Base-by-base conservation (phyloP, 345 rosid species). In the Clarkia xantiana region DNA sequence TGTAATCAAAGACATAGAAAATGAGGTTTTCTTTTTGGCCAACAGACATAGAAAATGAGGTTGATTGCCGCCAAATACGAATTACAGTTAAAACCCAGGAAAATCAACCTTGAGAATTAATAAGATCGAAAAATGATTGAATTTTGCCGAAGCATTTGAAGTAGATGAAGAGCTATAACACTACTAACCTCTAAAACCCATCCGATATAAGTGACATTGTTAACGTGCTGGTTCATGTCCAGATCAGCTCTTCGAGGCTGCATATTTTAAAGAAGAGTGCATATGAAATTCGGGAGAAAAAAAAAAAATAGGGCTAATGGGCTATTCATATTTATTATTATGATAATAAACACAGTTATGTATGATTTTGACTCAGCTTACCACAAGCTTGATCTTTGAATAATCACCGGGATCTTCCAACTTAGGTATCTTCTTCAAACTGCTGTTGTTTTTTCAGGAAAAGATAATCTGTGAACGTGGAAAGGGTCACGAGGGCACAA, bases 201-300 rank as follows among this genome's bases (percentile, higher is more conserved):
- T 64, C 94, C 93, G 4, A 90, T 79, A 58, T 86, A 86, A 56
- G 96, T 55, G 47, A 90, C 96, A 38, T 90, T 83, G 56, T 90
- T 86, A 44, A 86, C 97, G 50, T 86, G 96, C 57, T 90, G 96
- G 62, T 90, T 90, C 97, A 90, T 90, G 75, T 90, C 97, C 40
- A 90, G 76, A 73, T 90, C 97, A 53, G 88, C 84, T 79, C 91
- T 74, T 70, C 96, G 67, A 1, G 96, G 94, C 80, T 84, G 78
- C 62, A 65, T 44, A 64, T 40, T 1, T 29, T 2, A 29, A 29
- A 29, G 36, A 4, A 29, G 36, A 29, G 36, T 29, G 36, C 9
- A 29, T 29, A 7, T 29, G 9, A 29, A 29, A 29, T 1, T 53
- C 14, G 57, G 50, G n/a, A n/a, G n/a, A n/a, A n/a, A n/a, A n/a